A percentile compares a stretch with the other conserved stretches of the same genome.
phyloP scores from a whole-genome alignment of 805 yeast species.

The Torulaspora indica region DNA sequence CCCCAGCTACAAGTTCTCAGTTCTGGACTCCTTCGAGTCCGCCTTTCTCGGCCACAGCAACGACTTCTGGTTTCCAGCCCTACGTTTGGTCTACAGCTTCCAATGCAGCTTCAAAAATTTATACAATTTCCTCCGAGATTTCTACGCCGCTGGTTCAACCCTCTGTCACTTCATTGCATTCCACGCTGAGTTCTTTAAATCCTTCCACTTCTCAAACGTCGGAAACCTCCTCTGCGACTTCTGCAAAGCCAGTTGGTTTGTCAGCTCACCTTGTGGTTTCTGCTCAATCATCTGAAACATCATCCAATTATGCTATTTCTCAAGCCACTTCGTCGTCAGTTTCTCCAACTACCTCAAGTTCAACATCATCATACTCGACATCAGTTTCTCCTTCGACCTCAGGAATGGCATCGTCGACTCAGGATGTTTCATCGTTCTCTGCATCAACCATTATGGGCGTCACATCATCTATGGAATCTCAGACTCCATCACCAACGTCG shows the following conservation, averaged over 20 bases:
- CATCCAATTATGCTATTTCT: neutral
- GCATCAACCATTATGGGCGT: too few relatives aligned
- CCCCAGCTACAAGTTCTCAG: neutral
- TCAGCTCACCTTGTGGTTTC: neutral
- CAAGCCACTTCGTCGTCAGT: neutral
- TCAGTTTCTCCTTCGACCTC: neutral
- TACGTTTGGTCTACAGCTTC: neutral
- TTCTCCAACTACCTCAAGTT: neutral
- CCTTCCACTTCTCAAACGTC: conserved; percentile 12
- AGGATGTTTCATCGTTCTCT: too few relatives aligned
- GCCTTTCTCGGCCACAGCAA: neutral
- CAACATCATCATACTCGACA: too few relatives aligned
- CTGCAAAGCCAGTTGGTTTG: neutral
- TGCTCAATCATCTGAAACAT: neutral
- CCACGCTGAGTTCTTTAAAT: conserved; percentile 15
- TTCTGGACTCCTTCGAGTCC: conserved; percentile 1
- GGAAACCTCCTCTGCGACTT: conserved; percentile 1
- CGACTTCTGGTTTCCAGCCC: neutral
- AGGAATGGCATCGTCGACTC: too few relatives aligned
- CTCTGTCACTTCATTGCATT: conserved; percentile 25
- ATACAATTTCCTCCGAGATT: conserved; percentile 1
- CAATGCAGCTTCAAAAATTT: neutral
- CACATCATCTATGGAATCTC: too few relatives aligned
- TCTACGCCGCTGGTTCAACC: conserved; percentile 1
- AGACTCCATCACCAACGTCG: neutral